Percentiles rank a stretch among this genome's conserved stretches.
phyloP scores from a whole-genome alignment of 768 basidiomycete genomes.

The Lactarius vividus region DNA sequence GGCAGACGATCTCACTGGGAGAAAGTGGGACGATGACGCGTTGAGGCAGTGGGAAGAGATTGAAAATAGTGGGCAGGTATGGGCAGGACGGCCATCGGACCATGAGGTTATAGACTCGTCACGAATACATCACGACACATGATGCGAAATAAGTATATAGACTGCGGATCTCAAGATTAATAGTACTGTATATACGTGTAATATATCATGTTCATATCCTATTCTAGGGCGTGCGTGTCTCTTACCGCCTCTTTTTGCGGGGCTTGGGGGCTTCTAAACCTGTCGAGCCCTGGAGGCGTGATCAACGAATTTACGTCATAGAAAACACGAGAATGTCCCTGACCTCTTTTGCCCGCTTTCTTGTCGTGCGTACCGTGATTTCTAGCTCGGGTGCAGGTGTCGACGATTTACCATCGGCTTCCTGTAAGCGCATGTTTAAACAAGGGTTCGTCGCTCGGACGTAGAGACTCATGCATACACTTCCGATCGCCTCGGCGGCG shows the following conservation, averaged over 20 bases:
- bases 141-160: background rate
- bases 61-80: constrained; percentile 40
- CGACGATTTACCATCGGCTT: constrained; percentile 29
- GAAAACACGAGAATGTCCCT: background rate
- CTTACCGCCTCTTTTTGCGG: constrained; percentile 18
- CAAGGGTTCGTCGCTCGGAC: background rate
- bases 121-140: background rate
- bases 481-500: background rate
- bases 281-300: background rate
- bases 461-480: background rate
- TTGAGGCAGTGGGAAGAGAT: constrained; percentile 47
- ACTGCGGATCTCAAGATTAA: background rate
- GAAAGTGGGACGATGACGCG: constrained; percentile 48
- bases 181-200: constrained; percentile 12
- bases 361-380: constrained; percentile 18
- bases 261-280: background rate
- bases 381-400: constrained; percentile 29
- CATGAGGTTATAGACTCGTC: background rate
- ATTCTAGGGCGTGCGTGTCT: background rate
- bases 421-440: background rate
- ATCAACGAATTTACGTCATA: background rate
- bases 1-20: constrained; percentile 39
- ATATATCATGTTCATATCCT: constrained; percentile 2
- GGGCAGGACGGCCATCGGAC: constrained; percentile 35
- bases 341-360: constrained; percentile 28